Conservation (phyloP, 768 basidiomycete species). For the Ramaria sp. region DNA sequence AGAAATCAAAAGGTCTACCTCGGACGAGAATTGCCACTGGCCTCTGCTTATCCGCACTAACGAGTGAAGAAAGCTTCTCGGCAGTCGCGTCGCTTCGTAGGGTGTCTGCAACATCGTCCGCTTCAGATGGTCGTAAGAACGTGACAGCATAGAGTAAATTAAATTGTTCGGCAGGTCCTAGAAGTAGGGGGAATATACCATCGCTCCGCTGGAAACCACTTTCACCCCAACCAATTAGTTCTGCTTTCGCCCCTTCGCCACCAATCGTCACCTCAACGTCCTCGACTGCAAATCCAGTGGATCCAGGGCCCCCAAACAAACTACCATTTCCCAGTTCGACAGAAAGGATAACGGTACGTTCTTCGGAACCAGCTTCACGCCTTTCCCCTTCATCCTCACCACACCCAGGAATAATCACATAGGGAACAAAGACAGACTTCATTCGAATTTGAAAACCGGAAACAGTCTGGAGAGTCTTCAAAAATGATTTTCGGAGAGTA, state of each 20-base stretch:
- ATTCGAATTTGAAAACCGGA: slow-evolving; percentile 85
- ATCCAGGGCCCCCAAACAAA: slow-evolving; percentile 20
- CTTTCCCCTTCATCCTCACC: slow-evolving; percentile 40
- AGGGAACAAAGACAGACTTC: slow-evolving; percentile 89
- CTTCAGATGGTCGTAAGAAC: slow-evolving; percentile 57
- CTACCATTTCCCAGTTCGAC: slow-evolving; percentile 72
- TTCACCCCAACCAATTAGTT: slow-evolving; percentile 40
- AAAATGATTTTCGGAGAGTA: slow-evolving; percentile 77
- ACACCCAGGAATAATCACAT: slow-evolving; percentile 52
- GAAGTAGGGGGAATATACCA: slow-evolving; percentile 53
- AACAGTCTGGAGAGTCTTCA: slow-evolving; percentile 65
- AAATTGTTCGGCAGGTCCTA: slow-evolving; percentile 70
- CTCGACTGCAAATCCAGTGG: slow-evolving; percentile 58
- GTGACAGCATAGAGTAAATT: slow-evolving; percentile 87
- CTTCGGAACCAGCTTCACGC: slow-evolving; percentile 60
- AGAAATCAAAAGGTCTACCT: slow-evolving; percentile 49
- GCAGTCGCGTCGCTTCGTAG: background rate
- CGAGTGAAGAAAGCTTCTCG: slow-evolving; percentile 13
- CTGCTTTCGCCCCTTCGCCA: slow-evolving; percentile 45
- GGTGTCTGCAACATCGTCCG: slow-evolving; percentile 10
- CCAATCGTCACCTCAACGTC: slow-evolving; percentile 65
- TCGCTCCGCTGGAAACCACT: slow-evolving; percentile 21
- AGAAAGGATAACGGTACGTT: slow-evolving; percentile 80
- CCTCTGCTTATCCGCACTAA: slow-evolving; percentile 46
- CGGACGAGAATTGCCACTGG: slow-evolving; percentile 72